Evolutionary conservation across 148 eudicot species (phyloP), one percentile per base, ranked within the genome.

Genomic region (Suaeda aralocaspica): DNA sequence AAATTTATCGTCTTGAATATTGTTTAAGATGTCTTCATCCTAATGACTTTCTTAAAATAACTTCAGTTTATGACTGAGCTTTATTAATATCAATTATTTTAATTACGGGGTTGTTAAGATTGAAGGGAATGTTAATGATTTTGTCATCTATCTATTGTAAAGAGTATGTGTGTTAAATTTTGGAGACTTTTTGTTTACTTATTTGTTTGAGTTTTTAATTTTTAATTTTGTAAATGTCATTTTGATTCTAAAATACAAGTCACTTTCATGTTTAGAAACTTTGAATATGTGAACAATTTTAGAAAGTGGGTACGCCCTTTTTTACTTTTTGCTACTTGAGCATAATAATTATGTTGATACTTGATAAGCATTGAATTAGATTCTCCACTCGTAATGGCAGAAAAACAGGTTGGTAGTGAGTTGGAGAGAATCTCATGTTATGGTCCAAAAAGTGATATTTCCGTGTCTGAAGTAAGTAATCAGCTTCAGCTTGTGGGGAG

Each of bases 351-450:
- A 61, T 45, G 46, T 44, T 60, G 33, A n/a, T n/a, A n/a, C n/a
- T 61, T 8, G 5, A 56, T 42, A 41, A 62, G 33, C 34, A 51
- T 53, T 72, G 66, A 74, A 70, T 44, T 66, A 56, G 41, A 65
- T 79, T 36, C 61, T 15, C 53, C 71, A 66, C 61, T 65, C 28
- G 59, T 63, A 61, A 83, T 84, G 81, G 67, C 75, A 88, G 92
- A 86, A 60, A 84, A 79, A 79, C 82, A 79, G 62, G 77, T 48
- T 26, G 78, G 81, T 39, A 77, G 74, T 72, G 83, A 76, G 64
- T 83, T 79, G 59, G 90, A 82, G 65, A 89, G 90, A 70, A 78
- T 86, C 28, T 84, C 87, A 24, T 65, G 82, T 59, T 83, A 78
- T 75, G 82, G 86, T 49, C 82, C 82, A 33, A 76, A 84, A 77